Base-by-base conservation (phyloP, 2,329 filamentous ascomycete genomes). In the Pyricularia pennisetigena region DNA sequence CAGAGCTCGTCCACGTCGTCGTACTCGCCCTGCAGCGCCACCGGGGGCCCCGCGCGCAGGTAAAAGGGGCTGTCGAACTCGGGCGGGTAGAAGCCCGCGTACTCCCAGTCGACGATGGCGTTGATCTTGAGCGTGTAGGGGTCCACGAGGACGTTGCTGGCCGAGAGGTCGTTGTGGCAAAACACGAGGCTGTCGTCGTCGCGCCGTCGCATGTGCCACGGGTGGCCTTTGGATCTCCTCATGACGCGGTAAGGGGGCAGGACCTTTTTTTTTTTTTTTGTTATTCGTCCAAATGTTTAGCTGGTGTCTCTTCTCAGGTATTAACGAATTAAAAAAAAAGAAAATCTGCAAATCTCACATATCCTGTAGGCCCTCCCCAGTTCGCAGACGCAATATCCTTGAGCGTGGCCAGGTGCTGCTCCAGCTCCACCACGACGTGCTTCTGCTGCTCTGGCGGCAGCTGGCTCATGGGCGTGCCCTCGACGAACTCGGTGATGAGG, bases 191-290 rank as follows among this genome's bases (percentile, higher is more conserved):
- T 71, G 8, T 68, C 63, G 5, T 71, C 67, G 4, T 70, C 65
- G 3, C 72, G 70, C 1, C 70, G 67, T 35, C 69, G 69, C 30
- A 75, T 67, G 20, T 66, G 63, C 74, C 73, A 76, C 54, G 69
- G 65, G 30, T 74, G 72, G 12, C 64, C 70, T 61, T 75, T 68
- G 3, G 72, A 71, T 41, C 69, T 70, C 41, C 68, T 67, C 65
- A 75, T 65, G 41, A 76, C 71, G 30, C 73, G 73, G 69, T 74
- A 73, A 0, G 76, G 75, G 10, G 74, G 74, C n/a, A 77, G 72
- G 14, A 76, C 72, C 70, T 72, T 64, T 24, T 35, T 54, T 35
- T 35, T 72, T 64, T 35, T 35, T 54, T n/a, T n/a, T n/a, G n/a
- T n/a, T n/a, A n/a, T n/a, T n/a, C n/a, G n/a, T n/a, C 5, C 1